These are phyloP conservation scores for Populus hybrid DNA, from an alignment of 441 rosid genomes.

Conservation along the genomic window DNA sequence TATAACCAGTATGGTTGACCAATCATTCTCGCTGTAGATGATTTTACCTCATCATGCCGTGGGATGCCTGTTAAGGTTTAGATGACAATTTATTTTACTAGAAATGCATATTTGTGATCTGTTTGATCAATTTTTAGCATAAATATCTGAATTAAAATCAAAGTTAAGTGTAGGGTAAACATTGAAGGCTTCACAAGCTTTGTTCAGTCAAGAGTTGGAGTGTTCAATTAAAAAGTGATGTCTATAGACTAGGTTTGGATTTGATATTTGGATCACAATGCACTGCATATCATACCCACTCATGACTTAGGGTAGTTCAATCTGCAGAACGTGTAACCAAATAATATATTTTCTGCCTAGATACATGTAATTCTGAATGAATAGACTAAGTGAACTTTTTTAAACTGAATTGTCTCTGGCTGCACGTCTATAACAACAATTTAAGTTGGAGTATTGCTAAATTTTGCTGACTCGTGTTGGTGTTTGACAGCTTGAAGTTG, in stretches of 20 bases:
- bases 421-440: background rate
- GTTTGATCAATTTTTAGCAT: background rate
- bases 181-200: background rate
- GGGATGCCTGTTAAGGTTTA: background rate
- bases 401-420: background rate
- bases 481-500: conserved; percentile 79
- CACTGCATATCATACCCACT: background rate
- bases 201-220: background rate
- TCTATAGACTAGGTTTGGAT: background rate
- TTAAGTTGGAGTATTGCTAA: background rate
- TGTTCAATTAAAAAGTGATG: background rate
- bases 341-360: background rate
- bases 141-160: no score
- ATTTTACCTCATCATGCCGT: background rate
- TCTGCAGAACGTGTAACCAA: background rate
- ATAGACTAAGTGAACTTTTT: no score
- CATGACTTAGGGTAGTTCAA: background rate
- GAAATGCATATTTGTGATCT: background rate
- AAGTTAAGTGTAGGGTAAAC: background rate
- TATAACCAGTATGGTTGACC: background rate
- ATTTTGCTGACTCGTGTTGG: conserved; percentile 1
- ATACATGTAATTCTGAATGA: background rate
- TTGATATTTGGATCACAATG: background rate
- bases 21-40: background rate
- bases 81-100: background rate